phyloP scores from a whole-genome alignment of 495 filamentous ascomycete genomes.

The Hypoxylon trugodes region DNA sequence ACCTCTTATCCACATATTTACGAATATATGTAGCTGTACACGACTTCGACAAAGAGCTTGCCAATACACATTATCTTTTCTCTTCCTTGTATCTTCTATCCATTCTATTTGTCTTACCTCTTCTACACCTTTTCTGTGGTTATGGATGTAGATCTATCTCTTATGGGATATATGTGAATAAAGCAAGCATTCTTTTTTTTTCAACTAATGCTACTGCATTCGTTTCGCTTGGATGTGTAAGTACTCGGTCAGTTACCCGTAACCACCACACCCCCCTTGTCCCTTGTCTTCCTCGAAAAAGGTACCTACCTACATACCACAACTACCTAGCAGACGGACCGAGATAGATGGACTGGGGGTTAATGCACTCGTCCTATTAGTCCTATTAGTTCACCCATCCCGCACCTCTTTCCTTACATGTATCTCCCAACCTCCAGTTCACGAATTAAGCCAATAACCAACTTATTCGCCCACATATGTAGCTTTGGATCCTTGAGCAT shows the following conservation, averaged over 20 bases:
- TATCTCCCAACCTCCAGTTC: conserved; percentile 31
- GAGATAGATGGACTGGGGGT: conserved; percentile 20
- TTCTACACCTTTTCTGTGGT: conserved; percentile 22
- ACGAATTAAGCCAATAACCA: conserved; percentile 10
- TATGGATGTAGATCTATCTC: conserved; percentile 21
- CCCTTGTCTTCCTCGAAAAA: background rate
- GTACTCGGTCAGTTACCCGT: conserved; percentile 26
- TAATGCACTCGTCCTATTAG: background rate
- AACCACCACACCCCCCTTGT: background rate
- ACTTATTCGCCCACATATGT: conserved; percentile 15
- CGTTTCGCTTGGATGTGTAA: conserved; percentile 21
- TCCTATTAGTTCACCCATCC: conserved; percentile 28
- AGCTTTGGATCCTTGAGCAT: conserved; percentile 16
- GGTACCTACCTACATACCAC: conserved; percentile 18
- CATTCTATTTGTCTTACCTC: background rate
- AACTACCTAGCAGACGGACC: conserved; percentile 13
- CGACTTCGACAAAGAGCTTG: conserved; percentile 8
- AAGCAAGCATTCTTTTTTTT: conserved; percentile 31
- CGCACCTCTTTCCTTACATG: no score
- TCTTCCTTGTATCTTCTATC: background rate
- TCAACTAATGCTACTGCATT: conserved; percentile 26
- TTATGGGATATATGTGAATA: conserved; percentile 22
- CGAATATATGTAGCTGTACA: conserved; percentile 15
- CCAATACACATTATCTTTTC: conserved; percentile 19
- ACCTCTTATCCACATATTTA: conserved; percentile 15